A percentile compares a stretch with the other conserved stretches of the same genome.
Conservation (phyloP, 164 flowering plant genomes). For the Vitis riparia region DNA sequence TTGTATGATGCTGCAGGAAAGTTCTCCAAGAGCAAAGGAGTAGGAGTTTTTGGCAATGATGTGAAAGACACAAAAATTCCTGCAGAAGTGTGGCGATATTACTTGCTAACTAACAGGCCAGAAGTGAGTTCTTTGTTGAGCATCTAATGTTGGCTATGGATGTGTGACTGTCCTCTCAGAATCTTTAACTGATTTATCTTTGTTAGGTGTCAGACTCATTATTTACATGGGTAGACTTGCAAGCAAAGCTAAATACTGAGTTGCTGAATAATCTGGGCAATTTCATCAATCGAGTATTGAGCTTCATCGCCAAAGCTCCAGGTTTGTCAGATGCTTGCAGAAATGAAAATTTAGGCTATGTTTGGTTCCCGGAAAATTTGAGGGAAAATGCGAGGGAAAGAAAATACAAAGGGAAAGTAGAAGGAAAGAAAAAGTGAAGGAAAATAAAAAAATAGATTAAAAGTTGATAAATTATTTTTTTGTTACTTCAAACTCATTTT, state of each 20-base stretch:
- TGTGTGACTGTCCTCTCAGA: background rate
- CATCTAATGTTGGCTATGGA: background rate
- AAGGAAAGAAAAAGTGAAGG: too few species aligned
- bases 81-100: slow-evolving; percentile 95
- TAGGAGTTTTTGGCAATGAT: slow-evolving; percentile 97
- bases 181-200: background rate
- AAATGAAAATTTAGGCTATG: background rate
- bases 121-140: slow-evolving; percentile 46
- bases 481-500: too few species aligned
- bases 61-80: slow-evolving; percentile 88
- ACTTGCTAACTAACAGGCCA: slow-evolving; percentile 87
- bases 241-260: slow-evolving; percentile 86
- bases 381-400: too few species aligned
- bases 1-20: slow-evolving; percentile 49
- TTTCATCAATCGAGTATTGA: slow-evolving; percentile 84
- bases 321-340: slow-evolving; percentile 38
- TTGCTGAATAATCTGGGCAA: slow-evolving; percentile 86
- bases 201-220: slow-evolving; percentile 82
- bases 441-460: too few species aligned
- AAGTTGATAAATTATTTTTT: too few species aligned
- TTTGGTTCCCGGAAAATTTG: too few species aligned
- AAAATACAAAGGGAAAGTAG: too few species aligned
- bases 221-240: slow-evolving; percentile 88
- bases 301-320: slow-evolving; percentile 83
- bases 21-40: slow-evolving; percentile 85